These are phyloP conservation scores for Plasmodium chabaudi DNA, from an alignment of 169 alveolate genomes.

Conservation along the genomic window DNA sequence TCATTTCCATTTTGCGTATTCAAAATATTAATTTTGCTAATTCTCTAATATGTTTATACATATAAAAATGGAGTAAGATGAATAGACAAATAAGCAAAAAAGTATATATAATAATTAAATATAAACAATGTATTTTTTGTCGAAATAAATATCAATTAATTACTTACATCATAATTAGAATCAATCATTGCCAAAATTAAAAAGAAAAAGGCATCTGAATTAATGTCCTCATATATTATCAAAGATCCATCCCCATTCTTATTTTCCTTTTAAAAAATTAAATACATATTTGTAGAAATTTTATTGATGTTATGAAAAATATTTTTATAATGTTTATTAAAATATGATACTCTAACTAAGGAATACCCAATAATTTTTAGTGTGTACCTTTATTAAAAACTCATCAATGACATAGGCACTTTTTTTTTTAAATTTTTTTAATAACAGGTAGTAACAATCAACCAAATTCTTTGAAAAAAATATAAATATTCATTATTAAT, in stretches of 20 bases:
- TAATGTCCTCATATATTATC: slow-evolving; percentile 55
- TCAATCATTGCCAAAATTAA: slow-evolving; percentile 70
- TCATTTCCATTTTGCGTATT: slow-evolving; percentile 65
- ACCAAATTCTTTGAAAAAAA: slow-evolving; percentile 35
- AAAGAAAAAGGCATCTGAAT: slow-evolving; percentile 46
- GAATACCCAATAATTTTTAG: background rate
- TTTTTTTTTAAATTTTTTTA: slow-evolving; percentile 59
- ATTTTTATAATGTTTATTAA: no score
- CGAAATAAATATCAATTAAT: background rate
- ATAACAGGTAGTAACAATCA: slow-evolving; percentile 58
- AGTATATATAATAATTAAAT: slow-evolving; percentile 7
- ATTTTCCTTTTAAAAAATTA: slow-evolving; percentile 48
- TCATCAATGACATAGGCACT: slow-evolving; percentile 68
- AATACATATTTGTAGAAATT: background rate
- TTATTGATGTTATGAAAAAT: slow-evolving; percentile 4
- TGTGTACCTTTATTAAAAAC: slow-evolving; percentile 53
- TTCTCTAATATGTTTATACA: slow-evolving; percentile 14
- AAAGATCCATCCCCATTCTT: slow-evolving; percentile 45
- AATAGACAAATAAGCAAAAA: background rate
- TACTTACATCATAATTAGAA: slow-evolving; percentile 59
- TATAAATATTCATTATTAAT: background rate
- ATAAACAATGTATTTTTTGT: background rate
- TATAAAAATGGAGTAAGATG: background rate
- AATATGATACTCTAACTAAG: no score
- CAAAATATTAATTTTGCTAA: slow-evolving; percentile 38